A percentile compares a stretch with the other conserved stretches of the same genome.
Evolutionary conservation across 768 basidiomycete species (phyloP).

Genomic region (Naematelia aurantialba): DNA sequence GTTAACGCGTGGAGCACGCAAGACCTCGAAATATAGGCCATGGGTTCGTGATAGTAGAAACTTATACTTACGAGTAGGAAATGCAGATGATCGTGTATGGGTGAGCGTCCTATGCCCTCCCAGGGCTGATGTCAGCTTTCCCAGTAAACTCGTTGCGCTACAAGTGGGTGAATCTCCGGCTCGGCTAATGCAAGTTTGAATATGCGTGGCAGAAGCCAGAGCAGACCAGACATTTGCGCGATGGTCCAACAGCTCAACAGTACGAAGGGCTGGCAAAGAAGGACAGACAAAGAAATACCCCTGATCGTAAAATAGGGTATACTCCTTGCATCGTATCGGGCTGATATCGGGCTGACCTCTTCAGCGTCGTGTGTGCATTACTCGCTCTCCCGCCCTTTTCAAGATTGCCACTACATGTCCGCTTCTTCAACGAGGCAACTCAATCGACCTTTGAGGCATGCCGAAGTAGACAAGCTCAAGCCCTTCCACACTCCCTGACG

Average conservation of each 20-base stretch:
- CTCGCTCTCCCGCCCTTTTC: conserved; percentile 64
- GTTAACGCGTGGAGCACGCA: conserved; percentile 65
- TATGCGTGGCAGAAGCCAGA: conserved; percentile 80
- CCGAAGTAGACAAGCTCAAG: conserved; percentile 3
- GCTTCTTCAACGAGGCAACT: conserved; percentile 60
- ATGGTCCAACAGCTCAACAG: conserved; percentile 9
- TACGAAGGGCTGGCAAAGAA: conserved; percentile 37
- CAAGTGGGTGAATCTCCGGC: conserved; percentile 41
- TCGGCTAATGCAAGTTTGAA: conserved; percentile 61
- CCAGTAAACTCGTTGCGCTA: conserved; percentile 66
- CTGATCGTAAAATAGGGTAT: conserved; percentile 45
- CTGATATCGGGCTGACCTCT: conserved; percentile 3
- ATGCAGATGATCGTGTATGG: conserved; percentile 82
- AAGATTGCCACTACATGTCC: conserved; percentile 70
- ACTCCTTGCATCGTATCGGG: not conserved
- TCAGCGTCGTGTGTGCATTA: conserved; percentile 61
- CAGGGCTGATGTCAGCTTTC: conserved; percentile 57
- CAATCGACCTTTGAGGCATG: not conserved
- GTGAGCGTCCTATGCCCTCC: conserved; percentile 13
- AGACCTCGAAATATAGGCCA: conserved; percentile 55
- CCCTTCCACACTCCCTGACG: conserved; percentile 20
- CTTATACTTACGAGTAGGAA: conserved; percentile 35
- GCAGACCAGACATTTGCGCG: conserved; percentile 62
- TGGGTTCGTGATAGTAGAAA: conserved; percentile 55
- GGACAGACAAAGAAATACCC: conserved; percentile 36